Conservation (phyloP, 2,329 filamentous ascomycete genomes). For the Talaromyces verruculosus region DNA sequence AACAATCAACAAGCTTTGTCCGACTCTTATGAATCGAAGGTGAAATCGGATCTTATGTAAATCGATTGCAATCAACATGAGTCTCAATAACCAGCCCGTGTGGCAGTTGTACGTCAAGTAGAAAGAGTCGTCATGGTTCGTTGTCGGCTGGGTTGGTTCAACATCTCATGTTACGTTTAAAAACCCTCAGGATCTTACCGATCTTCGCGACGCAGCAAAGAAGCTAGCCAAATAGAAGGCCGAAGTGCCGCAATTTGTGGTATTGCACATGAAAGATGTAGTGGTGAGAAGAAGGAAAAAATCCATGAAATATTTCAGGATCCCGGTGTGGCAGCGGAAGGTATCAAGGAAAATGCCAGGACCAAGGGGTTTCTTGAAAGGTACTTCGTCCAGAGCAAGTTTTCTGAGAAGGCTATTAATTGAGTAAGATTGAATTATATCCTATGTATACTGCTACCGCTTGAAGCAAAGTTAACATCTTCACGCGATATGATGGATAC, state of each 20-base stretch:
- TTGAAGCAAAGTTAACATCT: not conserved
- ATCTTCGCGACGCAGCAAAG: not conserved
- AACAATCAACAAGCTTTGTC: not conserved
- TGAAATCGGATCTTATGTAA: not conserved
- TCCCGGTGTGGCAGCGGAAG: not conserved
- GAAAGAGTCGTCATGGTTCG: not conserved
- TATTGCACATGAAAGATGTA: not conserved
- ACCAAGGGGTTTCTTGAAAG: not conserved
- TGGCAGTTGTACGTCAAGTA: not conserved
- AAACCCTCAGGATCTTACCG: not conserved
- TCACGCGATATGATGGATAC: not conserved
- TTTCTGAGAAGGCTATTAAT: not conserved
- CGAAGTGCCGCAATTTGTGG: not conserved
- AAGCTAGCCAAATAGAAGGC: not conserved
- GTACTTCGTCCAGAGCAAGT: not conserved
- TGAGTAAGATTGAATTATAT: not conserved
- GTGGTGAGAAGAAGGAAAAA: not conserved
- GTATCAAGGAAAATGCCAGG: not conserved
- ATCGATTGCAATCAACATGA: not conserved
- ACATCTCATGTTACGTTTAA: not conserved
- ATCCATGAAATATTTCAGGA: not conserved
- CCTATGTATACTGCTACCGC: not conserved
- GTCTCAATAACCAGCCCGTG: not conserved
- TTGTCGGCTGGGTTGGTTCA: not conserved
- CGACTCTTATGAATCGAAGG: too few relatives aligned